Percentiles rank a stretch among this genome's conserved stretches.
These are phyloP conservation scores for Penicillium hordei DNA, from an alignment of 2,329 filamentous ascomycete genomes.

Conservation along the genomic window DNA sequence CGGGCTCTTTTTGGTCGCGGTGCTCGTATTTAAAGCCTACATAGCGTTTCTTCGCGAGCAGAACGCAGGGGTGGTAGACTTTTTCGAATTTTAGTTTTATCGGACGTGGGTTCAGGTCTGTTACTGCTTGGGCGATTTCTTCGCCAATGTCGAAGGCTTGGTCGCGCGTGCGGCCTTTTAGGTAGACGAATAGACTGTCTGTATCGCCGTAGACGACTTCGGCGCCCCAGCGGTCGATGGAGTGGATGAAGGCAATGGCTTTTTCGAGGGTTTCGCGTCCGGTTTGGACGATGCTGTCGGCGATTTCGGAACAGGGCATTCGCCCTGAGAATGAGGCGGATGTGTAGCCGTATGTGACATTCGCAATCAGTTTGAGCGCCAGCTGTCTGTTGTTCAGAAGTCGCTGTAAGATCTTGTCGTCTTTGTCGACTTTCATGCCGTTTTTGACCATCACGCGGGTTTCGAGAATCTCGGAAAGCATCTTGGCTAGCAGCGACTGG, in stretches of 20 bases:
- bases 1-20: constrained; percentile 70
- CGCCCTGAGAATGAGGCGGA: constrained; percentile 94
- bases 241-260: constrained; percentile 89
- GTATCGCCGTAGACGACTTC: constrained; percentile 99
- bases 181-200: constrained; percentile 86
- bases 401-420: constrained; percentile 80
- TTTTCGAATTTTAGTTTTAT: constrained; percentile 98
- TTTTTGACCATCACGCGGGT: constrained; percentile 97
- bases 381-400: constrained; percentile 91
- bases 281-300: constrained; percentile 96
- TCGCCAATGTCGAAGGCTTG: constrained; percentile 91
- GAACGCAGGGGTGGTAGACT: constrained; percentile 91
- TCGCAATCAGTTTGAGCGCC: constrained; percentile 93
- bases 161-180: constrained; percentile 81
- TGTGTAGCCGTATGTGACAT: constrained; percentile 97
- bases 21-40: constrained; percentile 96
- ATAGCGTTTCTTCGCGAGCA: constrained; percentile 95
- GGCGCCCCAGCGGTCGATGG: constrained; percentile 80
- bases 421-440: constrained; percentile 91
- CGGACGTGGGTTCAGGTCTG: constrained; percentile 83
- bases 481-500: constrained; percentile 89
- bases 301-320: constrained; percentile 97
- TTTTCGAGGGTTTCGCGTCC: constrained; percentile 92
- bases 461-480: constrained; percentile 93
- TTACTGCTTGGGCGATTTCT: constrained; percentile 85